Base-by-base conservation (phyloP, 1,139 yeast species). In the Magnusiomyces fungicola region DNA sequence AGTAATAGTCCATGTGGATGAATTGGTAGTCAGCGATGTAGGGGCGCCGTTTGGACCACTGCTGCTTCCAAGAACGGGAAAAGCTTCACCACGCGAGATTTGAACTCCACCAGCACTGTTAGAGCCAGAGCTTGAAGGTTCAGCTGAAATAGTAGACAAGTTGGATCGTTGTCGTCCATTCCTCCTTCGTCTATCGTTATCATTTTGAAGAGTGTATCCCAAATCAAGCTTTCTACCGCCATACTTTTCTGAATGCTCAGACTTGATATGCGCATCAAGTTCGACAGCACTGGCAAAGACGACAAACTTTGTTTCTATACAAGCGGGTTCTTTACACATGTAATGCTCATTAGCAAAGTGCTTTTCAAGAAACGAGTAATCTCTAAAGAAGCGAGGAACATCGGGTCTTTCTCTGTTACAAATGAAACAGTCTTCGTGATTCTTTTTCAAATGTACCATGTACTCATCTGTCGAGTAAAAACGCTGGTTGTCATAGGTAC, bases 381-480 rank as follows among this genome's bases (percentile, higher is more conserved):
- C 78, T 56, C 74, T 75, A 67, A 83, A 94, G 66, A 87, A 89
- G 59, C 81, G 88, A 0, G 95, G 94, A 3, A 74, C 71, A 21
- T 78, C 62, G n/a, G 60, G 58, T 47, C 80, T 72, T 61, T 79
- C 82, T 24, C 67, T 59, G 58, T 89, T 95, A 69, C 99, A 92
- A 37, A 94, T 80, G 59, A 83, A 86, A 65, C 99, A 92, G 58
- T 83, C 79, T 64, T 90, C 97, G 65, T 92, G 98, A 49, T 72
- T 71, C 54, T 87, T 87, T 58, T 96, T 74, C 68, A 92, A 76
- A 65, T 92, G 99, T 38, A 81, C 68, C 59, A 79, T 80, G 58
- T 89, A 72, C 63, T 90, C 97, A 62, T 92, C 97, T 49, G 81
- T 89, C 0, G 96, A 88, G 63, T 92, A 92, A 63, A 87, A 90